A percentile compares a stretch with the other conserved stretches of the same genome.
phyloP scores from a whole-genome alignment of 163 green algal genomes.

The Prototheca wickerhamii region DNA sequence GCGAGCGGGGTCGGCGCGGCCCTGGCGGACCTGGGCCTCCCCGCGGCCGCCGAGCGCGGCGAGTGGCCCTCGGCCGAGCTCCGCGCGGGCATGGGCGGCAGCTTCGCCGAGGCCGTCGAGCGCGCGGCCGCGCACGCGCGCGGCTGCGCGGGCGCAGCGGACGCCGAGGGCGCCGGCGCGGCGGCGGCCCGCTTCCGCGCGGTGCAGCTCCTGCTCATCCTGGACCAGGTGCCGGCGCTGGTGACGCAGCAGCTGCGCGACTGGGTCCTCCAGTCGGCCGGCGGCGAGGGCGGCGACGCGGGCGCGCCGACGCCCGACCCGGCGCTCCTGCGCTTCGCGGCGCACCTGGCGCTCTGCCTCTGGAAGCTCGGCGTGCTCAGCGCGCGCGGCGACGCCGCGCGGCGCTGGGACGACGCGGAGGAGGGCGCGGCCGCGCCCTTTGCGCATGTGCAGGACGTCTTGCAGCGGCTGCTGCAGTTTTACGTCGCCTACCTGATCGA shows the following conservation, averaged over 20 bases:
- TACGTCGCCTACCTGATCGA: conserved; percentile 46
- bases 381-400: not conserved
- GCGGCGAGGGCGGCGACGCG: not conserved
- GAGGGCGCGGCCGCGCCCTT: conserved; percentile 1
- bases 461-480: conserved; percentile 40
- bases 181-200: conserved; percentile 11
- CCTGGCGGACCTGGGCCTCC: not conserved
- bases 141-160: not conserved
- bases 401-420: not conserved
- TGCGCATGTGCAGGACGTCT: conserved; percentile 25
- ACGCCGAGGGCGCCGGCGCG: not conserved
- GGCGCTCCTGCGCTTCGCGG: conserved; percentile 45
- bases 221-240: conserved; percentile 22
- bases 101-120: conserved; percentile 20
- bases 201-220: conserved; percentile 23
- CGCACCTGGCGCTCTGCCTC: conserved; percentile 57
- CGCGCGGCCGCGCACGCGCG: conserved; percentile 1
- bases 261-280: conserved; percentile 22
- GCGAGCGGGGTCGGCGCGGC: conserved; percentile 3
- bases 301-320: conserved; percentile 10
- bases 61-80: conserved; percentile 9
- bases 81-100: conserved; percentile 10
- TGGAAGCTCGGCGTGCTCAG: conserved; percentile 39
- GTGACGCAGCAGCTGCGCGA: conserved; percentile 14
- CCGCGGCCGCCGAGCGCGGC: not conserved